Evolutionary conservation across 2,329 filamentous ascomycete genomes (phyloP).

Genomic region (Trichoderma atrobrunneum): DNA sequence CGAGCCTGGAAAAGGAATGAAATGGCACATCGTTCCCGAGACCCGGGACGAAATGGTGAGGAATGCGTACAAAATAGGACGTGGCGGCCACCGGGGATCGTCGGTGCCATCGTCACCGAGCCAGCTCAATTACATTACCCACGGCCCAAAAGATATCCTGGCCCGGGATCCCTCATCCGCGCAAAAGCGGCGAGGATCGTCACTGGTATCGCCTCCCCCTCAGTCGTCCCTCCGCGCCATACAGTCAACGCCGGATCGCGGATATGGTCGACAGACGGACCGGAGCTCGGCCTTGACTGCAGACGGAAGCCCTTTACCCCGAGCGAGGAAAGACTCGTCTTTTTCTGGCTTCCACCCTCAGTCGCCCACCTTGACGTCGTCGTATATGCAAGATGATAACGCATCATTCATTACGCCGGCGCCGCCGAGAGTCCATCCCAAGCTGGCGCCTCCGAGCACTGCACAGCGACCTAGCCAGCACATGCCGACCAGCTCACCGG

Average conservation of each 20-base stretch:
- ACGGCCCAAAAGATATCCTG: slow-evolving; percentile 56
- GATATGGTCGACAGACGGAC: slow-evolving; percentile 39
- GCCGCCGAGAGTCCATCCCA: slow-evolving; percentile 69
- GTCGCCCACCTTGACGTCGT: slow-evolving; percentile 61
- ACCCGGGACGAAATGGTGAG: slow-evolving; percentile 84
- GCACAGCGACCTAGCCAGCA: slow-evolving; percentile 79
- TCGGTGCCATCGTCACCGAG: slow-evolving; percentile 68
- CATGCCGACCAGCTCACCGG: slow-evolving; percentile 81
- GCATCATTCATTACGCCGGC: slow-evolving; percentile 68
- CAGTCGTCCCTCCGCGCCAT: slow-evolving; percentile 48
- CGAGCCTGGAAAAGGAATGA: slow-evolving; percentile 98
- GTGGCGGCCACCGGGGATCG: slow-evolving; percentile 63
- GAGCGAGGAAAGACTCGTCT: slow-evolving; percentile 51
- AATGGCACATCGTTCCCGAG: slow-evolving; percentile 90
- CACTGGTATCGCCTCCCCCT: slow-evolving; percentile 54
- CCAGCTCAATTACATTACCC: slow-evolving; percentile 59
- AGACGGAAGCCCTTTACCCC: slow-evolving; percentile 63
- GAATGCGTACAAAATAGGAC: slow-evolving; percentile 61
- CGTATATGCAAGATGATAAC: slow-evolving; percentile 59
- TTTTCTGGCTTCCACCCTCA: slow-evolving; percentile 52
- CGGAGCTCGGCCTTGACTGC: slow-evolving; percentile 40
- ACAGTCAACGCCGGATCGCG: slow-evolving; percentile 59
- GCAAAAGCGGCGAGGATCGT: slow-evolving; percentile 57
- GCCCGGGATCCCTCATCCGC: slow-evolving; percentile 49
- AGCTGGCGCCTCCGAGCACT: slow-evolving; percentile 75